Base-by-base conservation (phyloP, 805 yeast species). In the Torulaspora maleeae region DNA sequence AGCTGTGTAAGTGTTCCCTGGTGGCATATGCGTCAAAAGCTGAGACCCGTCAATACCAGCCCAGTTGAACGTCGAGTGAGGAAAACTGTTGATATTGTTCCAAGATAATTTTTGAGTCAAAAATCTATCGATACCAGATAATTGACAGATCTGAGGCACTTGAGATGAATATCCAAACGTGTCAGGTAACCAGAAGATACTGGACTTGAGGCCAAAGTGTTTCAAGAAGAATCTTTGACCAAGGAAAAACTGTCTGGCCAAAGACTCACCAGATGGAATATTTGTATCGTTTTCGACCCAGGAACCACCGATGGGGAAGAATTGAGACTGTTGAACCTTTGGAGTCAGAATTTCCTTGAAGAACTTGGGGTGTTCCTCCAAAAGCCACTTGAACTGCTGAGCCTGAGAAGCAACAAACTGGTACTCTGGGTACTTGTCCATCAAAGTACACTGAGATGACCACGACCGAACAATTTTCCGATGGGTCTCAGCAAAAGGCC, bases 211-310 rank as follows among this genome's bases (percentile, higher is more conserved):
- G 2, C 95, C 96, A 69, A 91, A 93, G 58, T 89, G 78, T 48
- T 81, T 76, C 59, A 81, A 74, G 59, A 86, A 86, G 64, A 83
- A 89, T 42, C 93, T 72, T 69, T 91, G 99, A 15, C 99, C 99
- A 48, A 86, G 78, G 43, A 90, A 70, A 58, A 90, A 86, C 61
- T 91, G 99, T 53, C 99, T 78, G 5, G 82, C 80, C 45, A 91
- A 71, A 0, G 96, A 83, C 66, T 91, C 99, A 36, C 98, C 97
- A 50, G 78, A 73, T n/a, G 99, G 99, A 69, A 91, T 74, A 66
- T 91, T 91, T 9, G 98, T 91, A 64, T 91, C 99, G 63, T 88
- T 83, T 67, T 91, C 99, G 35, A 93, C 98, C 98, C 98, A 91
- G 0, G 96, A 80, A 5, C 99, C 99, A 42, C 99, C 99, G 49